These are phyloP conservation scores for Narthecium ossifragum DNA, from an alignment of 106 monocot species.

Conservation along the genomic window DNA sequence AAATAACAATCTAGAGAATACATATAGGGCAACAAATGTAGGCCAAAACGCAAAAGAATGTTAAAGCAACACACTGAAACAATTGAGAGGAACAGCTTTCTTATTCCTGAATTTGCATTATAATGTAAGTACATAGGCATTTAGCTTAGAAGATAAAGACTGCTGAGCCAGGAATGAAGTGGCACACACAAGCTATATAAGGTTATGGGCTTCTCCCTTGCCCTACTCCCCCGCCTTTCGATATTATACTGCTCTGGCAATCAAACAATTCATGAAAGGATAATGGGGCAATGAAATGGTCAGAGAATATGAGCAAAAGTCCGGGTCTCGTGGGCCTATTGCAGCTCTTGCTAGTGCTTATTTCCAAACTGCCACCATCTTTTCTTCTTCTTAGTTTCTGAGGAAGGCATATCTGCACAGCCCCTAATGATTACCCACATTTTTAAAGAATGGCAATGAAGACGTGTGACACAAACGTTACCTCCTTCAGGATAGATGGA, in stretches of 20 bases:
- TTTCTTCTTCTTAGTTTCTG: constrained; percentile 53
- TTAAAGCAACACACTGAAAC: too few species aligned
- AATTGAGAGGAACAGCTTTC: too few species aligned
- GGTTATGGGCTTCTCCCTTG: not conserved
- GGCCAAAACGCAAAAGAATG: too few species aligned
- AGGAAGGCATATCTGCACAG: constrained; percentile 34
- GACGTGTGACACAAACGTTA: constrained; percentile 10
- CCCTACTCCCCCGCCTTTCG: not conserved
- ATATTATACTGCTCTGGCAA: not conserved
- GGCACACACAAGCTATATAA: not conserved
- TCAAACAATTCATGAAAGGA: too few species aligned
- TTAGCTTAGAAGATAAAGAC: too few species aligned
- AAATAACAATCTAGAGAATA: too few species aligned
- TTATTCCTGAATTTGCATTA: too few species aligned
- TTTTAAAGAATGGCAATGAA: not conserved
- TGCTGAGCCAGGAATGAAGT: not conserved
- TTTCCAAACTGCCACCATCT: constrained; percentile 68
- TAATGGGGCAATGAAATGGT: too few species aligned
- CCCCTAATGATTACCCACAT: too few species aligned
- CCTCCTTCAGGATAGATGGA: constrained; percentile 76
- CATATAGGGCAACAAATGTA: too few species aligned
- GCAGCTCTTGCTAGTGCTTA: constrained; percentile 33
- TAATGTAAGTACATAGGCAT: too few species aligned
- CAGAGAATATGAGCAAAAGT: not conserved
- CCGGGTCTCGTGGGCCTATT: not conserved